A percentile compares a stretch with the other conserved stretches of the same genome.
Evolutionary conservation across 306 rosid genomes (phyloP).

Genomic region (Cucurbita moschata): DNA sequence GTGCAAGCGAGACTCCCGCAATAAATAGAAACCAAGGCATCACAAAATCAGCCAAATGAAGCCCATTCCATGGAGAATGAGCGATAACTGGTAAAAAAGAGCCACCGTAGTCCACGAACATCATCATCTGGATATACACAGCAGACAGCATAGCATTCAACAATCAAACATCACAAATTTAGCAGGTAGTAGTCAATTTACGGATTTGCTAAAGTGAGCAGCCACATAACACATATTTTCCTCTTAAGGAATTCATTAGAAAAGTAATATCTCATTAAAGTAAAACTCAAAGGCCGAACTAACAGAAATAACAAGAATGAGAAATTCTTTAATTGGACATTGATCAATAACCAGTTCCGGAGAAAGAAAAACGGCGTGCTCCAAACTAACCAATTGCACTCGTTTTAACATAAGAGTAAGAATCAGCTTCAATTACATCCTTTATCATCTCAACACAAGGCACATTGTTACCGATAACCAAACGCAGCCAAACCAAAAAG

Average conservation of each 20-base stretch:
- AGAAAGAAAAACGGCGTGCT: neutral
- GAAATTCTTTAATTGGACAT: neutral
- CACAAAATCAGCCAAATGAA: constrained; percentile 73
- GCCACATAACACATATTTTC: neutral
- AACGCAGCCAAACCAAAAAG: neutral
- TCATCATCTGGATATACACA: constrained; percentile 51
- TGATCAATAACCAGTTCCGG: neutral
- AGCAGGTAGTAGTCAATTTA: neutral
- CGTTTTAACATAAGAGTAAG: neutral
- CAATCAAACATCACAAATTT: neutral
- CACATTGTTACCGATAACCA: neutral
- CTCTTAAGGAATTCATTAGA: neutral
- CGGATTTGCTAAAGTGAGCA: neutral
- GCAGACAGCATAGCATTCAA: neutral
- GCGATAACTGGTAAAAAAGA: constrained; percentile 50
- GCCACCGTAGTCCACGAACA: constrained; percentile 66
- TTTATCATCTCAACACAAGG: neutral
- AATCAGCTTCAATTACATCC: neutral
- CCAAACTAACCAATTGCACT: neutral
- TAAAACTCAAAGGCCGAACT: neutral
- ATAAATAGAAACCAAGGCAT: constrained; percentile 81
- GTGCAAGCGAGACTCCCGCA: constrained; percentile 70
- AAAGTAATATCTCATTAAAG: neutral
- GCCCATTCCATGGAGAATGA: constrained; percentile 76
- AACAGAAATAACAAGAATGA: neutral